Evolutionary conservation across 352 stramenopile species (phyloP).

Genomic region (Elongisporangium prolatum): DNA sequence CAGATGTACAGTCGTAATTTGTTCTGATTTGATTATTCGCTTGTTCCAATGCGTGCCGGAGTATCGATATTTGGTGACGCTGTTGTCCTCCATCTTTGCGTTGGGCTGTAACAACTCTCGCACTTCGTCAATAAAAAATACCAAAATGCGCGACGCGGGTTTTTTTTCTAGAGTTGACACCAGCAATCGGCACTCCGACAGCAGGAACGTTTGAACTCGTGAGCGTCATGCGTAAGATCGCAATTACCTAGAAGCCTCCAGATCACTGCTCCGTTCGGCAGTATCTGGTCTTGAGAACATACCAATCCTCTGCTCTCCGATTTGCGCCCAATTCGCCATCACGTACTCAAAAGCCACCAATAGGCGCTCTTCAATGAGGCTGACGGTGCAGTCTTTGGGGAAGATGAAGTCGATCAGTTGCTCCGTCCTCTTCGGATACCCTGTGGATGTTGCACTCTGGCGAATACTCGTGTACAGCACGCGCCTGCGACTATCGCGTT

Average conservation of each 20-base stretch:
- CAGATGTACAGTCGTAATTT: neutral
- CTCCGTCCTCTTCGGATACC: constrained; percentile 2
- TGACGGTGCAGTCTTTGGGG: neutral
- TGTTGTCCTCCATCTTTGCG: neutral
- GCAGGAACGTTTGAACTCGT: neutral
- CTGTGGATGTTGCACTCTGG: neutral
- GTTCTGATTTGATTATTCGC: neutral
- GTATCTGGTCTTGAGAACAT: neutral
- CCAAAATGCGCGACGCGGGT: neutral
- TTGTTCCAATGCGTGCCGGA: neutral
- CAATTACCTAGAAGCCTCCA: neutral
- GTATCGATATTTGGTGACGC: neutral
- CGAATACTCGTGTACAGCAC: constrained; percentile 6
- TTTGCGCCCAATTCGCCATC: constrained; percentile 1
- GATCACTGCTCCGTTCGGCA: too few species aligned
- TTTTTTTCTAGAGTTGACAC: neutral
- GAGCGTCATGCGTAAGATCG: too few species aligned
- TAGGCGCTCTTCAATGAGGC: neutral
- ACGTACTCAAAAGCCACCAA: constrained; percentile 4
- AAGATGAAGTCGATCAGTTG: constrained; percentile 2
- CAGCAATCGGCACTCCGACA: neutral
- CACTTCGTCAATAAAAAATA: constrained; percentile 4
- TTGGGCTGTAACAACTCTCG: neutral
- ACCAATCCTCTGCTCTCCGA: constrained; percentile 3
- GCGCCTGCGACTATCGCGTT: neutral